These are phyloP conservation scores for Platanthera zijinensis DNA, from an alignment of 106 monocot species.

Conservation along the genomic window DNA sequence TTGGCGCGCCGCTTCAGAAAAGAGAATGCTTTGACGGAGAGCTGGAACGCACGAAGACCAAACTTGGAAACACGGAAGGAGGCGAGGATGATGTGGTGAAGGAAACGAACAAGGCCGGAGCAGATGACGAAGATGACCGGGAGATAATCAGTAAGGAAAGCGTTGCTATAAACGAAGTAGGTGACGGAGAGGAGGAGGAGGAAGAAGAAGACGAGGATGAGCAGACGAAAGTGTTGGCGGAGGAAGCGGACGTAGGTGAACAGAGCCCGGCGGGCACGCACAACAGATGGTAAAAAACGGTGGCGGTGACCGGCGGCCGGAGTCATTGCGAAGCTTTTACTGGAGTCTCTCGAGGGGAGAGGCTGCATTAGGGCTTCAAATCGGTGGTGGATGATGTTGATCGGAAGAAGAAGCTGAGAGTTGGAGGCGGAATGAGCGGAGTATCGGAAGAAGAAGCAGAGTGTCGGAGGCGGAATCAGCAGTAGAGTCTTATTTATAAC, in stretches of 20 bases:
- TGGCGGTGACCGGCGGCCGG: not conserved
- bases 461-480: no score
- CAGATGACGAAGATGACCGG: slow-evolving; percentile 3
- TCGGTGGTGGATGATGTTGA: not conserved
- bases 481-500: no score
- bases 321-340: not conserved
- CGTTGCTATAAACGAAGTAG: not conserved
- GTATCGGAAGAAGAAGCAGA: no score
- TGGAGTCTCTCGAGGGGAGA: not conserved
- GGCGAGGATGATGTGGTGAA: not conserved
- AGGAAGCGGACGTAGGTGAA: not conserved
- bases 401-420: no score
- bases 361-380: not conserved
- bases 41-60: no score
- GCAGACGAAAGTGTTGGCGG: not conserved
- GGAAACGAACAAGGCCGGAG: not conserved
- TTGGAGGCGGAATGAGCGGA: no score
- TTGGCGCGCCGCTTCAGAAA: no score
- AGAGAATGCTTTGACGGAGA: not conserved
- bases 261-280: no score
- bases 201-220: not conserved
- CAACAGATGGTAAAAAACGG: not conserved
- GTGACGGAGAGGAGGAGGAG: not conserved
- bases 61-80: not conserved
- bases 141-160: not conserved